Evolutionary conservation across 106 monocot genomes (phyloP), one percentile per base, ranked within the genome.

Genomic region (Allium fistulosum): DNA sequence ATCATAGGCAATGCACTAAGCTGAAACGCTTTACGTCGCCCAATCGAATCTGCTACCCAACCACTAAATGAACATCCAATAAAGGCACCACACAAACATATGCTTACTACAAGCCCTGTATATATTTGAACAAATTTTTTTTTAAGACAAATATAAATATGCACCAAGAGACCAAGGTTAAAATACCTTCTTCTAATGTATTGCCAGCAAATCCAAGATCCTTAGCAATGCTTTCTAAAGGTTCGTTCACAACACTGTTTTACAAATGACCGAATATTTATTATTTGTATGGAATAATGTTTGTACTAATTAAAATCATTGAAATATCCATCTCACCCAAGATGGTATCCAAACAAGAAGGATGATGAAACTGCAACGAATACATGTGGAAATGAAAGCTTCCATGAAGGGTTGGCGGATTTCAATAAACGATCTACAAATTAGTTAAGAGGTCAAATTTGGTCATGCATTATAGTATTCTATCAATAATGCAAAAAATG

Each of bases 31-130:
- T 91, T 85, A 3, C 94, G 80, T 26, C 94, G 80, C 4, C 94
- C 94, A 63, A 91, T 59, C 12, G 83, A 85, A 85, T 95, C 94
- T 18, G 88, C 79, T 16, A 91, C 79, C 78, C 79, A 91, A 51
- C 94, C 94, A 71, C 94, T 95, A 59, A 81, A 81, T 57, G 85
- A 74, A 27, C 87, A 91, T n/a, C 94, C 94, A 74, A 95, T 9
- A 58, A 91, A 82, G 9, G 94, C 94, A 48, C 91, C 91, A 52
- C 79, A 80, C 61, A 95, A 74, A 59, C 94, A 95, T 62, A 74
- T 91, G 73, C 94, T 95, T 28, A 95, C 94, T 61, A 91, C 94
- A 75, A 95, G 90, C 14, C 94, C 91, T 95, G 78, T 64, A 37
- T 37, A 37, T 37, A 37, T 37, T 37, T 37, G 37, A 64, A 64